Evolutionary conservation across 2,329 filamentous ascomycete species (phyloP).

Genomic region (Phyllosticta ampelicida): DNA sequence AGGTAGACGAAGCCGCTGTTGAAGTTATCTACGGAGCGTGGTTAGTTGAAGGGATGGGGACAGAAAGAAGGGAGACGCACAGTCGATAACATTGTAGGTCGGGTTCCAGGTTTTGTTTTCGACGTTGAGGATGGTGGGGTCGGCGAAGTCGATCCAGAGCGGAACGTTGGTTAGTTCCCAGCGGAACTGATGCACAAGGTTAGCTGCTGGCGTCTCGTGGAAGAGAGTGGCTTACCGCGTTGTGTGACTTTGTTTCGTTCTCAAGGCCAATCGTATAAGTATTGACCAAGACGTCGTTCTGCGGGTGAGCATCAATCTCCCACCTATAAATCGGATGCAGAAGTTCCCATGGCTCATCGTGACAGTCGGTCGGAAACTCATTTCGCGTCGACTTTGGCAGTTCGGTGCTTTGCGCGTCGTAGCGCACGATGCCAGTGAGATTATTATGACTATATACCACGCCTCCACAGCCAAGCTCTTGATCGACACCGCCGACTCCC

Average conservation of each 20-base stretch:
- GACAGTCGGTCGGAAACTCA: slow-evolving; percentile 15
- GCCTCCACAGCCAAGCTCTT: slow-evolving; percentile 17
- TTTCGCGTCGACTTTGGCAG: slow-evolving; percentile 13
- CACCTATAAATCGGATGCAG: slow-evolving; percentile 19
- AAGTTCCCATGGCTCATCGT: slow-evolving; percentile 17
- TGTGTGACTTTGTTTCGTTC: slow-evolving; percentile 7
- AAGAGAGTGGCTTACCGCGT: not conserved
- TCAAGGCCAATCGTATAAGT: slow-evolving; percentile 17
- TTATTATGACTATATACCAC: slow-evolving; percentile 17
- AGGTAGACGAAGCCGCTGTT: slow-evolving; percentile 19
- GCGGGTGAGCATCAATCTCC: slow-evolving; percentile 14
- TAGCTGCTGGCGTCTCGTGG: not conserved
- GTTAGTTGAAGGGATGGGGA: slow-evolving; percentile 2
- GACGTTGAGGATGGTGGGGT: slow-evolving; percentile 19
- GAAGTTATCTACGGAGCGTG: slow-evolving; percentile 7
- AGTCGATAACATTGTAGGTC: slow-evolving; percentile 15
- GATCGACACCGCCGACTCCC: not conserved
- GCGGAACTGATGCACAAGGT: slow-evolving; percentile 11
- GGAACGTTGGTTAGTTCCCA: slow-evolving; percentile 19
- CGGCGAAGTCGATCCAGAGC: slow-evolving; percentile 18
- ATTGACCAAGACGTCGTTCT: slow-evolving; percentile 14
- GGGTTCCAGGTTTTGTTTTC: slow-evolving; percentile 15
- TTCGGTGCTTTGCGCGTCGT: slow-evolving; percentile 12
- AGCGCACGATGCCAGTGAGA: slow-evolving; percentile 17
- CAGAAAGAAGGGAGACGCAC: not conserved